Evolutionary conservation across 768 basidiomycete species (phyloP).

Genomic region (Lactarius psammicola): DNA sequence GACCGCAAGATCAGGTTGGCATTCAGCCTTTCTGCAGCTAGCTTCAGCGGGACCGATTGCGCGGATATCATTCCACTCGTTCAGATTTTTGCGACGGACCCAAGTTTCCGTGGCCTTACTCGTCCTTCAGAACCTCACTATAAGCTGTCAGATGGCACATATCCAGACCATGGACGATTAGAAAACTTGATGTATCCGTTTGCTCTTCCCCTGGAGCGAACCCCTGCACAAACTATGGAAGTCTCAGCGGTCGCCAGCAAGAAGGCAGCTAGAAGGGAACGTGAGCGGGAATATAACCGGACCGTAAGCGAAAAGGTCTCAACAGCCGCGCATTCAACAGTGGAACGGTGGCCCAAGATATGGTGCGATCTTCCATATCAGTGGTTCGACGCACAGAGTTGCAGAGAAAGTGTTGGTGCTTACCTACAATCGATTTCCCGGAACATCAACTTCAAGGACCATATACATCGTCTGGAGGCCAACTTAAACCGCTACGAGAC

Average conservation of each 20-base stretch:
- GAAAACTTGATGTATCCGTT: neutral
- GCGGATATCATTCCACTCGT: neutral
- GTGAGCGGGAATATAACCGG: neutral
- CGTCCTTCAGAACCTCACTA: neutral
- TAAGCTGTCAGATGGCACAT: neutral
- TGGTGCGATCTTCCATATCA: neutral
- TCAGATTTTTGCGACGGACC: neutral
- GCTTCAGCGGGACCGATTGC: neutral
- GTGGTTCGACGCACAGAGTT: slow-evolving; percentile 3
- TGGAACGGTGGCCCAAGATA: neutral
- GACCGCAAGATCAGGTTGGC: neutral
- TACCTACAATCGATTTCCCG: neutral
- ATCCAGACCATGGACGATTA: neutral
- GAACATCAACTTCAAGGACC: neutral
- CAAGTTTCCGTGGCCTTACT: neutral
- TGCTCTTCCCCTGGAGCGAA: neutral
- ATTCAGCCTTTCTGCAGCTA: slow-evolving; percentile 10
- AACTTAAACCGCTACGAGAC: neutral
- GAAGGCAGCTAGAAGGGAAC: neutral
- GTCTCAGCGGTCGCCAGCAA: neutral
- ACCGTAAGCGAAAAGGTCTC: too few relatives aligned
- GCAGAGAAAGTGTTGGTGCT: neutral
- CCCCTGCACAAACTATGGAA: neutral
- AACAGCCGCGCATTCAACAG: neutral
- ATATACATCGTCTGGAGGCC: neutral